Conservation (phyloP, 106 monocot genomes). For the Apostasia shenzhenica region DNA sequence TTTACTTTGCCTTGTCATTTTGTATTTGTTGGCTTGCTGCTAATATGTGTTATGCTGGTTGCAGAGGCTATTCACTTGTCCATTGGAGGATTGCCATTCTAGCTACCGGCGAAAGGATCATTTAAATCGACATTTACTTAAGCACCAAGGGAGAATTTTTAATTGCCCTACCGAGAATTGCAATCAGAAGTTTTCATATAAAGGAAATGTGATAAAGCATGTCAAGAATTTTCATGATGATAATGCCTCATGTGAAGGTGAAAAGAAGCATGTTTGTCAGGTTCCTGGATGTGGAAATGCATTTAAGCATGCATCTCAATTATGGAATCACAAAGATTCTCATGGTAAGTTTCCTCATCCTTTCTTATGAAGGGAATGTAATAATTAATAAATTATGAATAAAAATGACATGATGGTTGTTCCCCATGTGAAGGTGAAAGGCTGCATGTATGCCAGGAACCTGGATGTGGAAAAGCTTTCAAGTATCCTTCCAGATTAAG, state of each 20-base stretch:
- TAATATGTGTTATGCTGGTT: slow-evolving; percentile 1
- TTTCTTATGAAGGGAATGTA: slow-evolving; percentile 31
- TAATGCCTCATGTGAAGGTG: slow-evolving; percentile 11
- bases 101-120: slow-evolving; percentile 85
- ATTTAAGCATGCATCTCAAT: slow-evolving; percentile 58
- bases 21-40: not conserved
- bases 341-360: slow-evolving; percentile 36
- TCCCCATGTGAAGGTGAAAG: slow-evolving; percentile 22
- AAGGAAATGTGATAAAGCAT: slow-evolving; percentile 73
- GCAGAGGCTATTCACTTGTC: slow-evolving; percentile 76
- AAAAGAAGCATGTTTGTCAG: slow-evolving; percentile 41
- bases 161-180: slow-evolving; percentile 53
- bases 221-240: slow-evolving; percentile 61
- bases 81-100: slow-evolving; percentile 57
- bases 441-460: slow-evolving; percentile 47
- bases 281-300: slow-evolving; percentile 65
- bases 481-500: slow-evolving; percentile 61
- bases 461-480: slow-evolving; percentile 73
- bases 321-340: slow-evolving; percentile 61
- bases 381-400: slow-evolving; percentile 38
- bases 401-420: slow-evolving; percentile 48
- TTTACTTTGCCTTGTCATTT: no score
- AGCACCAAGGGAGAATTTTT: slow-evolving; percentile 72
- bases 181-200: slow-evolving; percentile 40
- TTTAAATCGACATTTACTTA: slow-evolving; percentile 57